Percentiles rank a stretch among this genome's conserved stretches.
phyloP scores from a whole-genome alignment of 345 rosid genomes.

The Eucalyptus tenuipes region DNA sequence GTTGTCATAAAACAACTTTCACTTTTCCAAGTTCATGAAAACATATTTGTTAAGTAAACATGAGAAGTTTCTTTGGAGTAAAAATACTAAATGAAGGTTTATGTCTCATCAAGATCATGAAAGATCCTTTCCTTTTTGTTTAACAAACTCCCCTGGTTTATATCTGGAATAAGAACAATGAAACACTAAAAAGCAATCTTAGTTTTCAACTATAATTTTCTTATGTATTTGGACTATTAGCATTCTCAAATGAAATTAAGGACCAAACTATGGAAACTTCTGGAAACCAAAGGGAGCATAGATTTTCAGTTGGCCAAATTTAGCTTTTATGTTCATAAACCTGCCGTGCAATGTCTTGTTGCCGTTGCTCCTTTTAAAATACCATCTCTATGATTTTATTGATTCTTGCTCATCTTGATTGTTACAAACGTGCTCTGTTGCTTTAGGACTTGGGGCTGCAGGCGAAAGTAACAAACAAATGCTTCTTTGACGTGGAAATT shows the following conservation, averaged over 20 bases:
- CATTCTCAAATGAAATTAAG: background rate
- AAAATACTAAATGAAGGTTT: background rate
- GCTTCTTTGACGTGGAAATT: constrained; percentile 82
- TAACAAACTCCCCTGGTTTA: background rate
- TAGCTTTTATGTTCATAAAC: background rate
- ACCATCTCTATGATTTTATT: background rate
- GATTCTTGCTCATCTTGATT: background rate
- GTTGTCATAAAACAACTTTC: background rate
- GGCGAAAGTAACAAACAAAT: constrained; percentile 69
- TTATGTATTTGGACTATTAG: background rate
- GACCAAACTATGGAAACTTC: background rate
- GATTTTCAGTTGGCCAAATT: background rate
- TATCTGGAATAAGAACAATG: background rate
- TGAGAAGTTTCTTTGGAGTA: background rate
- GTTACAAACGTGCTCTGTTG: background rate
- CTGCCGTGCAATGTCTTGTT: background rate
- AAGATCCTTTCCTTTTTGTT: background rate
- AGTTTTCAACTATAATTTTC: background rate
- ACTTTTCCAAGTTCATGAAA: background rate
- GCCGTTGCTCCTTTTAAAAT: background rate
- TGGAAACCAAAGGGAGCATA: background rate
- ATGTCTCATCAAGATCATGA: background rate
- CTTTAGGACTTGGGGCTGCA: constrained; percentile 56
- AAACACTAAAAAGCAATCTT: background rate
- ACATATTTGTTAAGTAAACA: background rate